Conservation (phyloP, 495 filamentous ascomycete genomes). For the Neurospora sublineolata region DNA sequence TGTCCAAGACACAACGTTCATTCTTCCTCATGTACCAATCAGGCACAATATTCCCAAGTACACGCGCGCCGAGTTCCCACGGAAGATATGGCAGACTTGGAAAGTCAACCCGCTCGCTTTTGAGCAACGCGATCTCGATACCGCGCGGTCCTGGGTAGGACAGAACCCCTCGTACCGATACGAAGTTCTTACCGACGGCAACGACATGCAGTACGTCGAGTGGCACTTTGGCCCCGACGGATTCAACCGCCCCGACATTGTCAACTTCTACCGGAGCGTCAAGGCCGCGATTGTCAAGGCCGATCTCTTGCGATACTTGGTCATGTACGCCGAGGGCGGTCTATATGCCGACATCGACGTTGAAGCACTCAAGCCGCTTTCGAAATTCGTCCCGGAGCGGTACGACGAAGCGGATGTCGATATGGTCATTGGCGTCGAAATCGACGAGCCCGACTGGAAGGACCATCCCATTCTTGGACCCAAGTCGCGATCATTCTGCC, state of each 20-base stretch:
- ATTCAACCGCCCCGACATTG: slow-evolving; percentile 49
- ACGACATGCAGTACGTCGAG: slow-evolving; percentile 48
- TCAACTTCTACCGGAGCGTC: slow-evolving; percentile 43
- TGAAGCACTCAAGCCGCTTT: slow-evolving; percentile 37
- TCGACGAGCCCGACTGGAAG: slow-evolving; percentile 49
- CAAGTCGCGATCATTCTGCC: slow-evolving; percentile 53
- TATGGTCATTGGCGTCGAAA: slow-evolving; percentile 54
- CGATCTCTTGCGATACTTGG: slow-evolving; percentile 47
- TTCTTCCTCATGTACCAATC: not conserved
- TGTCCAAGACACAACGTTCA: slow-evolving; percentile 7
- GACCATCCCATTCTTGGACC: slow-evolving; percentile 50
- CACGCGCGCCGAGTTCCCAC: slow-evolving; percentile 19
- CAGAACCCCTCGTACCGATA: slow-evolving; percentile 50
- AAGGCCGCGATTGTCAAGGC: slow-evolving; percentile 50
- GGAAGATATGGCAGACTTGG: slow-evolving; percentile 57
- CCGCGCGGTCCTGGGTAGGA: slow-evolving; percentile 44
- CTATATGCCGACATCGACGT: slow-evolving; percentile 50
- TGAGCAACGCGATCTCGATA: slow-evolving; percentile 40
- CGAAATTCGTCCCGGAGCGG: slow-evolving; percentile 40
- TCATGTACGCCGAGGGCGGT: slow-evolving; percentile 47
- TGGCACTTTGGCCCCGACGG: slow-evolving; percentile 45
- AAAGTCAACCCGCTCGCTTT: slow-evolving; percentile 48
- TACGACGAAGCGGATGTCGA: slow-evolving; percentile 40
- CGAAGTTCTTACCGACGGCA: slow-evolving; percentile 54
- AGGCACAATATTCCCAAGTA: slow-evolving; percentile 1